These are phyloP conservation scores for Actinomucor elegans DNA, from an alignment of 371 early-diverging fungal genomes.

Conservation along the genomic window DNA sequence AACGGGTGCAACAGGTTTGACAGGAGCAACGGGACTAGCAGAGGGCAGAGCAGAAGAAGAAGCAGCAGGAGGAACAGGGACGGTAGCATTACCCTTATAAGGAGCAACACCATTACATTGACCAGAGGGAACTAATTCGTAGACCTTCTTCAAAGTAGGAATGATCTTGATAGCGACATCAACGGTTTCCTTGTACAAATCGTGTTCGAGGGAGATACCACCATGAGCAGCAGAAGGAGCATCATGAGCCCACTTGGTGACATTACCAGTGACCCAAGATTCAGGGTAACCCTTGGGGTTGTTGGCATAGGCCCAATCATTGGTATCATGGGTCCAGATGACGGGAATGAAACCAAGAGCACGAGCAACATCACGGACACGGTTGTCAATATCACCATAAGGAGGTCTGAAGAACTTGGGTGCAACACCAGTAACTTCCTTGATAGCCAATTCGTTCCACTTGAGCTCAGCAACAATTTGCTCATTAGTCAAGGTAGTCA, in stretches of 20 bases:
- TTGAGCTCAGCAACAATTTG: slow-evolving; percentile 66
- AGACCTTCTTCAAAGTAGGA: slow-evolving; percentile 31
- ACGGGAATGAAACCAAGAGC: slow-evolving; percentile 48
- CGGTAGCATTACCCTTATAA: slow-evolving; percentile 25
- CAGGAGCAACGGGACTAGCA: slow-evolving; percentile 1
- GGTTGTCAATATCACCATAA: slow-evolving; percentile 56
- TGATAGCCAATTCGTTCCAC: slow-evolving; percentile 60
- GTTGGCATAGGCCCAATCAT: slow-evolving; percentile 38
- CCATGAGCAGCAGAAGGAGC: slow-evolving; percentile 28
- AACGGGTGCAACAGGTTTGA: slow-evolving; percentile 2
- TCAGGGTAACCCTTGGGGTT: slow-evolving; percentile 8
- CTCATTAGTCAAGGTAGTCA: slow-evolving; percentile 62
- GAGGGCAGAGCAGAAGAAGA: slow-evolving; percentile 2
- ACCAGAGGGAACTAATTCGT: slow-evolving; percentile 28
- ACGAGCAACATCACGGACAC: slow-evolving; percentile 48
- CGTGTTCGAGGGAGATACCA: slow-evolving; percentile 47
- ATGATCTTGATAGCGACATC: slow-evolving; percentile 37
- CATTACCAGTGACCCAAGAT: slow-evolving; percentile 37
- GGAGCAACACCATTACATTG: slow-evolving; percentile 23
- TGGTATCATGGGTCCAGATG: slow-evolving; percentile 50
- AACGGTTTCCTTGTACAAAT: slow-evolving; percentile 40
- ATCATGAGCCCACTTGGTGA: slow-evolving; percentile 38
- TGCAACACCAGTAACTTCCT: slow-evolving; percentile 61
- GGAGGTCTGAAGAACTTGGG: slow-evolving; percentile 64
- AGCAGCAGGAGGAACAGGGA: neutral